A percentile compares a stretch with the other conserved stretches of the same genome.
phyloP scores from a whole-genome alignment of 495 filamentous ascomycete species.

The Aspergillus avenaceus region DNA sequence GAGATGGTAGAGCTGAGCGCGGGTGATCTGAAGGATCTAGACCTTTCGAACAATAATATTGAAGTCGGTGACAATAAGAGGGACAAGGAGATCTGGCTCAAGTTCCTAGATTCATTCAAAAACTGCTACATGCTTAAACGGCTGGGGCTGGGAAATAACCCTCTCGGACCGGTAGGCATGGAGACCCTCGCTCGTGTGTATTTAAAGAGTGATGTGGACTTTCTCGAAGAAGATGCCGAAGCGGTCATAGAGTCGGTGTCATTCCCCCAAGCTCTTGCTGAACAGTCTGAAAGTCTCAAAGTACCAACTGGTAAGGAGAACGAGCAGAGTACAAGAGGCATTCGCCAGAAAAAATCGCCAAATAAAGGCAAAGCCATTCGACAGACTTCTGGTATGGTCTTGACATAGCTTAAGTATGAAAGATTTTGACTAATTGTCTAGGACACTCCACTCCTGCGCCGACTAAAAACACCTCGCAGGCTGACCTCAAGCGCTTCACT shows the following conservation, averaged over 20 bases:
- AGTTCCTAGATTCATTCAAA: constrained; percentile 39
- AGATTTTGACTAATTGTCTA: background rate
- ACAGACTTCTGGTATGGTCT: background rate
- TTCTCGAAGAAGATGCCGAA: constrained; percentile 18
- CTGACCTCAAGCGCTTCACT: constrained; percentile 23
- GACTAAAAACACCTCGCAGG: constrained; percentile 14
- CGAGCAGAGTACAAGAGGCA: background rate
- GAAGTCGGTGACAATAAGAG: constrained; percentile 21
- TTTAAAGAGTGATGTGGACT: constrained; percentile 33
- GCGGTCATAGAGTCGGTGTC: constrained; percentile 5
- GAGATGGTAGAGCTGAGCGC: constrained; percentile 31
- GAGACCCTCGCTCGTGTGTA: constrained; percentile 43
- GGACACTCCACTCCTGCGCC: background rate
- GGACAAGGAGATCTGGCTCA: constrained; percentile 38
- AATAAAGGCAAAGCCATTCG: constrained; percentile 17
- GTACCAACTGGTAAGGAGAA: constrained; percentile 6
- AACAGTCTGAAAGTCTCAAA: background rate
- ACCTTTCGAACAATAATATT: constrained; percentile 44
- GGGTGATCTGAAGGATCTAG: constrained; percentile 44
- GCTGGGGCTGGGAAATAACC: constrained; percentile 43
- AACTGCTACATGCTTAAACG: constrained; percentile 40
- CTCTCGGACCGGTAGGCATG: constrained; percentile 33
- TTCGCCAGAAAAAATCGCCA: constrained; percentile 13
- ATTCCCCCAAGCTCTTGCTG: background rate
- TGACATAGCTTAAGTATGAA: background rate